These are phyloP conservation scores for Yarrowia yakushimensis DNA, from an alignment of 805 yeast genomes.

Conservation along the genomic window DNA sequence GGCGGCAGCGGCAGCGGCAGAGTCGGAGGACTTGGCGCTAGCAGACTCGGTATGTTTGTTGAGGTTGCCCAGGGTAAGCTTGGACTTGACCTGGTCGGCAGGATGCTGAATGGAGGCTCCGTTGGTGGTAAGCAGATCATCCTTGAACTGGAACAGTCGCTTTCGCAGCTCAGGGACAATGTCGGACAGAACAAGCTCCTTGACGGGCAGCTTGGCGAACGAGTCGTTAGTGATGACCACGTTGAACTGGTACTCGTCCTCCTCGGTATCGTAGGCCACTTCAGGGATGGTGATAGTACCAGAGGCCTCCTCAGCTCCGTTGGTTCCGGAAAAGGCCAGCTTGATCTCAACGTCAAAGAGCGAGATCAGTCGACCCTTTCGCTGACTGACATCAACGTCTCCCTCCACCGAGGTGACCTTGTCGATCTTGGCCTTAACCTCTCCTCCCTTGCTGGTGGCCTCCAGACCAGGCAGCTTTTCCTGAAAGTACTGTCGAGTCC, in stretches of 20 bases:
- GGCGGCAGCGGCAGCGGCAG: constrained; percentile 41
- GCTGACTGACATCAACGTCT: constrained; percentile 94
- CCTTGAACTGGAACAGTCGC: constrained; percentile 62
- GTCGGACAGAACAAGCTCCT: constrained; percentile 49
- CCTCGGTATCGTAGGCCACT: constrained; percentile 86
- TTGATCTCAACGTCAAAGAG: constrained; percentile 76
- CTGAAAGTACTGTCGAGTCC: constrained; percentile 78
- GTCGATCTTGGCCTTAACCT: constrained; percentile 40
- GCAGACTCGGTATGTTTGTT: constrained; percentile 30
- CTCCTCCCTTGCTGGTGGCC: constrained; percentile 38
- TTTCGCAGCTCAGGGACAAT: constrained; percentile 69
- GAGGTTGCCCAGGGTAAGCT: constrained; percentile 52
- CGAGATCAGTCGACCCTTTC: constrained; percentile 94
- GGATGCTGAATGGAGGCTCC: constrained; percentile 87
- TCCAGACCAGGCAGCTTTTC: constrained; percentile 54
- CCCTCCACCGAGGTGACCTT: constrained; percentile 71
- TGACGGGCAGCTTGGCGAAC: constrained; percentile 45
- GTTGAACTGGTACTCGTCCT: constrained; percentile 81
- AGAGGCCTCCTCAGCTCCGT: constrained; percentile 42
- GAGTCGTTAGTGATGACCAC: constrained; percentile 59
- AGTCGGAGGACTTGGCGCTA: constrained; percentile 22
- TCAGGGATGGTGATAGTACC: constrained; percentile 88
- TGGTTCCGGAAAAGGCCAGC: constrained; percentile 52
- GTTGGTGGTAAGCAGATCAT: constrained; percentile 66
- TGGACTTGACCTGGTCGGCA: constrained; percentile 58